Evolutionary conservation across 2,329 filamentous ascomycete species (phyloP).

Genomic region (Phialophora verrucosa): DNA sequence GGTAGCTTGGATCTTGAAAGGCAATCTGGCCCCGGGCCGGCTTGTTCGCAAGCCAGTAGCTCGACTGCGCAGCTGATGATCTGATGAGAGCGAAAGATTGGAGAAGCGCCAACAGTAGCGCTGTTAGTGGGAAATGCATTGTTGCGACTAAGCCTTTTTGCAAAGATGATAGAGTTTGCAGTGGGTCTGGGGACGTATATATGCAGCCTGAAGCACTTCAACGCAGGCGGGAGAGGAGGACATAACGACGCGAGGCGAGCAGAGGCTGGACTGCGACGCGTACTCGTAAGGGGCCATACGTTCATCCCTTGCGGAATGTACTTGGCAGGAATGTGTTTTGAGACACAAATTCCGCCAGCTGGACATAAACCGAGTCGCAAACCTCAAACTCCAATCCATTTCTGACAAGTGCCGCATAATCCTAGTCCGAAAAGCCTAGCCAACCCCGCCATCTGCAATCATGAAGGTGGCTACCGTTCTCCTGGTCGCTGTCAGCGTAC

Average conservation of each 20-base stretch:
- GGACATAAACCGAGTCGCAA: background rate
- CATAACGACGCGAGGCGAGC: slow-evolving; percentile 9
- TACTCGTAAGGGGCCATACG: slow-evolving; percentile 12
- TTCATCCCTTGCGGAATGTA: slow-evolving; percentile 29
- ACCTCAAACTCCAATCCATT: background rate
- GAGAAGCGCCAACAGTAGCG: slow-evolving; percentile 21
- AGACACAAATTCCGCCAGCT: slow-evolving; percentile 8
- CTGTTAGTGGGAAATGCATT: slow-evolving; percentile 19
- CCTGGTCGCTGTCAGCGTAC: slow-evolving; percentile 22
- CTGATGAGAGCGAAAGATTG: slow-evolving; percentile 17
- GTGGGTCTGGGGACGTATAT: slow-evolving; percentile 6
- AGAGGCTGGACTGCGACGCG: slow-evolving; percentile 21
- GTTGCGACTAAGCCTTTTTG: background rate
- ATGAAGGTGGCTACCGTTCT: slow-evolving; percentile 24
- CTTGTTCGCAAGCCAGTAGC: slow-evolving; percentile 46
- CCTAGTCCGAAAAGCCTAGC: background rate
- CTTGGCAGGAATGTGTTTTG: slow-evolving; percentile 34
- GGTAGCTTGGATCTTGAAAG: slow-evolving; percentile 44
- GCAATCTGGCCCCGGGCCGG: slow-evolving; percentile 43
- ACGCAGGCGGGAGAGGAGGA: slow-evolving; percentile 2
- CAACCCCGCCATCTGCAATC: slow-evolving; percentile 13
- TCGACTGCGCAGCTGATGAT: slow-evolving; percentile 31
- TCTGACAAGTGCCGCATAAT: background rate
- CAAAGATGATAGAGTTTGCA: background rate
- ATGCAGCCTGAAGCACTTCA: slow-evolving; percentile 2